phyloP scores from a whole-genome alignment of 805 yeast species.

The Ogataea glucozyma region DNA sequence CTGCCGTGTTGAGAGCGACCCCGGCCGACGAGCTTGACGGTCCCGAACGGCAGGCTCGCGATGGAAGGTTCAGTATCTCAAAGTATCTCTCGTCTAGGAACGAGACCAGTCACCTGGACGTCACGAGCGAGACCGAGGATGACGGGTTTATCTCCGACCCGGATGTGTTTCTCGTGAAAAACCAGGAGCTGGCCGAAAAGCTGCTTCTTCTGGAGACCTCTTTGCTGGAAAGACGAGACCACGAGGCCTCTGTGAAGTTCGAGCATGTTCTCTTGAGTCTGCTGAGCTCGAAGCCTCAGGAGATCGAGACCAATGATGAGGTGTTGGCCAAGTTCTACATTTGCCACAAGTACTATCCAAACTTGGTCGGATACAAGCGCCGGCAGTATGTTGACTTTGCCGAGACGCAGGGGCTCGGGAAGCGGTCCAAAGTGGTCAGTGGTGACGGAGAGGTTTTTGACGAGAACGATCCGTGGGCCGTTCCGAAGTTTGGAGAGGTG shows the following conservation, averaged over 20 bases:
- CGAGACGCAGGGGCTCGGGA: background rate
- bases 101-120: background rate
- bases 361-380: constrained; percentile 13
- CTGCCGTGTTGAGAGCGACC: constrained; percentile 17
- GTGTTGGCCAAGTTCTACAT: constrained; percentile 17
- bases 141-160: constrained; percentile 6
- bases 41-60: background rate
- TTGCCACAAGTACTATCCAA: constrained; percentile 19
- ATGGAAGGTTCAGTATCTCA: background rate
- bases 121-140: background rate
- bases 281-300: constrained; percentile 22
- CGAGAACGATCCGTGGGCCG: constrained; percentile 19
- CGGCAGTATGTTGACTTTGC: constrained; percentile 2
- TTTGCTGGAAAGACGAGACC: constrained; percentile 27
- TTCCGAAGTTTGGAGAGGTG: constrained; percentile 21
- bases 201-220: constrained; percentile 26
- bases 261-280: constrained; percentile 29
- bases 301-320: constrained; percentile 21
- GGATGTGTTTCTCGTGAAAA: background rate
- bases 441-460: constrained; percentile 7
- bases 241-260: constrained; percentile 26
- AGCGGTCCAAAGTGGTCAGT: background rate
- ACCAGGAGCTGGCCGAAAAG: constrained; percentile 16
- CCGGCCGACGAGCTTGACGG: constrained; percentile 15
- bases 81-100: background rate